A percentile compares a stretch with the other conserved stretches of the same genome.
phyloP scores from a whole-genome alignment of 2,329 filamentous ascomycete genomes.

The Trichophaea hybrida region DNA sequence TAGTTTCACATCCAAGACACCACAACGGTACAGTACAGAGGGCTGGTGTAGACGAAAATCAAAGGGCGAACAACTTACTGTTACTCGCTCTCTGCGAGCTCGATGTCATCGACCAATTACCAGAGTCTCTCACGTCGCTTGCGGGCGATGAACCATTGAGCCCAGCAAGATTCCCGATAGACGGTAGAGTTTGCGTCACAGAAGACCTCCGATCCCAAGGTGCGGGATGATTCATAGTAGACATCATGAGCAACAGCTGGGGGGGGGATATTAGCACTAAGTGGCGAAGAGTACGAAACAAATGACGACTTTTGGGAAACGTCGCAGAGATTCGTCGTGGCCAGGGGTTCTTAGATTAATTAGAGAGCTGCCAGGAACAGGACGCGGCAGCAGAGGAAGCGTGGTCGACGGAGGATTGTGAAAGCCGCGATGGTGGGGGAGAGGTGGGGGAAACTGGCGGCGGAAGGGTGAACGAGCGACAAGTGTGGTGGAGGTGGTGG shows the following conservation, averaged over 20 bases:
- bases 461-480: slow-evolving; percentile 1
- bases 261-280: neutral
- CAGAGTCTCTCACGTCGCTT: slow-evolving; percentile 25
- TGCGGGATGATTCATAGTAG: neutral
- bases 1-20: slow-evolving; percentile 7
- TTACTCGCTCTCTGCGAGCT: slow-evolving; percentile 22
- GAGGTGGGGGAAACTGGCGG: neutral
- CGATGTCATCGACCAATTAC: slow-evolving; percentile 28
- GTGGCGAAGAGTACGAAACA: neutral
- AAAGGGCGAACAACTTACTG: slow-evolving; percentile 16
- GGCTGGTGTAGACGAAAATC: neutral
- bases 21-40: neutral
- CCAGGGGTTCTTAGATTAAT: neutral
- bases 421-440: neutral
- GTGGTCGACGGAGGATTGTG: neutral
- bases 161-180: slow-evolving; percentile 18
- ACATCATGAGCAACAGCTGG: neutral
- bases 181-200: slow-evolving; percentile 14
- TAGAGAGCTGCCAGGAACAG: neutral
- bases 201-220: neutral
- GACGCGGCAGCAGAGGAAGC: neutral
- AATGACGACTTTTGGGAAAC: neutral
- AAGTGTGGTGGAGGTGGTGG: neutral
- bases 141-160: slow-evolving; percentile 19
- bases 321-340: neutral